Evolutionary conservation across 2,329 filamentous ascomycete genomes (phyloP).

Genomic region (Cylindrodendrum hubeiense): DNA sequence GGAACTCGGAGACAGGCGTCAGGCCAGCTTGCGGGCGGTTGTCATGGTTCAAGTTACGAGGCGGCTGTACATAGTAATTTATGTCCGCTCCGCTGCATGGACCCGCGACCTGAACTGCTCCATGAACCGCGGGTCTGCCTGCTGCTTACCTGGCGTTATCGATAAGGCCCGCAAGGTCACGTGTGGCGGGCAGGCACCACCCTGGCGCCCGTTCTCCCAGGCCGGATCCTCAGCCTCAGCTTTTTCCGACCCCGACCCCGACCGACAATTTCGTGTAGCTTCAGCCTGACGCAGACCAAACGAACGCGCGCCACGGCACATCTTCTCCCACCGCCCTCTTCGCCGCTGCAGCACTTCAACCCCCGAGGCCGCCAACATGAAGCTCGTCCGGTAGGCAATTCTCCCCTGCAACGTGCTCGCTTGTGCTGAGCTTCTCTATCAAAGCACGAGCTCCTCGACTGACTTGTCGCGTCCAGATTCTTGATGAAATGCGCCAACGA

Average conservation of each 20-base stretch:
- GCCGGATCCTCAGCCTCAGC: neutral
- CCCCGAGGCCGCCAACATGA: conserved; percentile 74
- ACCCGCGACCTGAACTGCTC: conserved; percentile 24
- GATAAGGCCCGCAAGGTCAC: no score
- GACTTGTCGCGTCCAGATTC: conserved; percentile 72
- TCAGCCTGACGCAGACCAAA: conserved; percentile 44
- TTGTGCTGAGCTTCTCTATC: conserved; percentile 37
- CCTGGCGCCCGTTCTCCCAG: neutral
- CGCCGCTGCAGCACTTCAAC: conserved; percentile 20
- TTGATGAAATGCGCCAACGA: conserved; percentile 99
- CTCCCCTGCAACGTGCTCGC: conserved; percentile 23
- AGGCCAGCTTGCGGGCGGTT: conserved; percentile 33
- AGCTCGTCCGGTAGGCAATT: conserved; percentile 88
- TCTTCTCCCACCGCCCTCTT: conserved; percentile 10
- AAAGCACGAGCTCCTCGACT: conserved; percentile 39
- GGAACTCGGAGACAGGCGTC: conserved; percentile 28
- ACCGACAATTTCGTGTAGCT: conserved; percentile 47
- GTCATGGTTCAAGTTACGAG: conserved; percentile 41
- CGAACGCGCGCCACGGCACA: conserved; percentile 36
- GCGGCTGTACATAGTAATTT: conserved; percentile 42
- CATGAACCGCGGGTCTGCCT: conserved; percentile 35
- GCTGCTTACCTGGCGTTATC: no score
- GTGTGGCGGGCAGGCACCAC: neutral
- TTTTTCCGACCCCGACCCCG: conserved; percentile 29
- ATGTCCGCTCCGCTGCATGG: conserved; percentile 28